phyloP scores from a whole-genome alignment of 257 asterid species.

The Solanum medicagineum region DNA sequence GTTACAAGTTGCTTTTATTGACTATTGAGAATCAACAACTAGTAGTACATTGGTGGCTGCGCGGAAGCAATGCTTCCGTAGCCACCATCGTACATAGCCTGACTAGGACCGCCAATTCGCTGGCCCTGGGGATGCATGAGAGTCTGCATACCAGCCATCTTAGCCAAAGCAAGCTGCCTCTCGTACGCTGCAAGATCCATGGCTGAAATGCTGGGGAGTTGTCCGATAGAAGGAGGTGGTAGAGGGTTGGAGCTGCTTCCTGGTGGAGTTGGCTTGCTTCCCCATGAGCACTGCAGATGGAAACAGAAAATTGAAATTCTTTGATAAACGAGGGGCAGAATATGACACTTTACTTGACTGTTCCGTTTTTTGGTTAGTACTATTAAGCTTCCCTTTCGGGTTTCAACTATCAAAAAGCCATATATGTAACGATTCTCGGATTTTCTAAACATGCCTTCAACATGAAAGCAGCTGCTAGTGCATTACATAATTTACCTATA shows the following conservation, averaged over 20 bases:
- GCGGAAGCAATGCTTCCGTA: slow-evolving; percentile 28
- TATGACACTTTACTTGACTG: neutral
- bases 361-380: neutral
- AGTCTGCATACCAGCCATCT: slow-evolving; percentile 48
- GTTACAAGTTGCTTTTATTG: neutral
- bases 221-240: slow-evolving; percentile 55
- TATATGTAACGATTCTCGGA: neutral
- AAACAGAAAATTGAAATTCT: neutral
- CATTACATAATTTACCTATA: neutral
- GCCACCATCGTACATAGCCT: slow-evolving; percentile 42
- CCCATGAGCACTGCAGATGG: slow-evolving; percentile 68
- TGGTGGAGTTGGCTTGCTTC: slow-evolving; percentile 76
- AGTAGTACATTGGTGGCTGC: slow-evolving; percentile 52
- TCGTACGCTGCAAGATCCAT: slow-evolving; percentile 54
- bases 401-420: neutral
- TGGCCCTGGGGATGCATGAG: slow-evolving; percentile 56
- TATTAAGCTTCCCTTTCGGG: neutral
- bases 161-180: slow-evolving; percentile 47
- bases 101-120: slow-evolving; percentile 41
- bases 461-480: neutral
- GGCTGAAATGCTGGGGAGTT: slow-evolving; percentile 40
- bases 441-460: neutral
- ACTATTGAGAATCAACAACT: neutral
- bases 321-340: neutral
- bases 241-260: slow-evolving; percentile 68